Base-by-base conservation (phyloP, 129 eudicot species). In the Silybum marianum region DNA sequence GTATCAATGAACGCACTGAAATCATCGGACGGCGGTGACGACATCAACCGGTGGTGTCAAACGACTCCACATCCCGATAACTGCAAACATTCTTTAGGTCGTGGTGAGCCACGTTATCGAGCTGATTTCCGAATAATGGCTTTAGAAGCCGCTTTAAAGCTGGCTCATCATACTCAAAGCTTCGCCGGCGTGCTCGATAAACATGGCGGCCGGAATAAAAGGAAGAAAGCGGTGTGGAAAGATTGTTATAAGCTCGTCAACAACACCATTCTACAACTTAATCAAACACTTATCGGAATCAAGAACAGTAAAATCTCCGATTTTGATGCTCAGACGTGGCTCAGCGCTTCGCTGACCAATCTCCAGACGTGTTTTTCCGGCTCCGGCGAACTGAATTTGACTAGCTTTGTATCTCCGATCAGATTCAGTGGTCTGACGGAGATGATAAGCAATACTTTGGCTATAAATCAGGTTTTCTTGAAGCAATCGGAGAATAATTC, bases 301-400 rank as follows among this genome's bases (percentile, higher is more conserved):
- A 51, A 54, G 21, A 40, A 30, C 39, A 54, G 19, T 7, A 75
- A 80, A n/a, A 87, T 89, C 69, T 85, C 88, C 7, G 85, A 84
- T 32, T 76, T 83, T 30, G 96, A 89, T 71, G 72, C 81, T 0
- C 96, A 91, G 39, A 91, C 93, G 0, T 91, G 96, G 96, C 93
- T 91, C 7, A 91, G 96, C 76, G 62, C 96, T 0, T 89, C 93
- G 3, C 38, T 91, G 69, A 91, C 96, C 26, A 91, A 91, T 79
- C 85, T 91, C 24, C 93, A 91, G 72, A 89, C 89, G 9, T 91
- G 96, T 32, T 85, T 83, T 39, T 76, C 96, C 11, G 93, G 93
- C 74, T 89, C 87, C 12, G 69, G 40, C 3, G 96, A 91, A 34
- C 80, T 87, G 6, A 84, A 87, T 12, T 86, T 85, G 28, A 32